Conservation (phyloP, 2,329 filamentous ascomycete species). For the Trichoderma sp. region DNA sequence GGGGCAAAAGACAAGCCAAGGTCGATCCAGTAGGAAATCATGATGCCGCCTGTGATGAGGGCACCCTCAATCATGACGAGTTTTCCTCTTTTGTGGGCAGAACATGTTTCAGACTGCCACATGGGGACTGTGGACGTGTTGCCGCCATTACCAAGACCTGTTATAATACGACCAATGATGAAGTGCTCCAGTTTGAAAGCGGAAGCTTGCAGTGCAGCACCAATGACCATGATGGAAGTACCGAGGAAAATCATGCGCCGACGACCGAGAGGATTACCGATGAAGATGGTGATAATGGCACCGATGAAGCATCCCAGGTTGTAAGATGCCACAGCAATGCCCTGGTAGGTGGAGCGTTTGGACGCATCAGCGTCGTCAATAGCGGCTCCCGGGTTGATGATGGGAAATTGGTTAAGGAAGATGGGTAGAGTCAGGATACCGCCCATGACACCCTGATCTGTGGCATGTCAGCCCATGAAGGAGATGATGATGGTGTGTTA, state of each 20-base stretch:
- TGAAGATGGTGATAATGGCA: slow-evolving; percentile 63
- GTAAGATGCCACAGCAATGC: slow-evolving; percentile 55
- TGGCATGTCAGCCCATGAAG: background rate
- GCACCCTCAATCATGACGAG: slow-evolving; percentile 60
- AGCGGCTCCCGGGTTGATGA: slow-evolving; percentile 41
- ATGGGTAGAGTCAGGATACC: slow-evolving; percentile 66
- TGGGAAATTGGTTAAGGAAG: slow-evolving; percentile 58
- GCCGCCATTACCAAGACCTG: slow-evolving; percentile 56
- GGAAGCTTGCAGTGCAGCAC: slow-evolving; percentile 56
- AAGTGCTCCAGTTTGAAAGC: slow-evolving; percentile 54
- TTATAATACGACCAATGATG: slow-evolving; percentile 57
- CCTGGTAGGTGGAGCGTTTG: slow-evolving; percentile 50
- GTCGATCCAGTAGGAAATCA: slow-evolving; percentile 60
- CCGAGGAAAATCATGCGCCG: slow-evolving; percentile 59
- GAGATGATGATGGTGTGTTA: background rate
- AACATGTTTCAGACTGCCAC: slow-evolving; percentile 60
- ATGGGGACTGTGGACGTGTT: slow-evolving; percentile 57
- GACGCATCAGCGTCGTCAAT: slow-evolving; percentile 38
- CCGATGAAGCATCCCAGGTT: slow-evolving; percentile 62
- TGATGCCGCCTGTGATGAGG: slow-evolving; percentile 56
- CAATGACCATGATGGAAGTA: slow-evolving; percentile 55
- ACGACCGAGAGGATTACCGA: slow-evolving; percentile 61
- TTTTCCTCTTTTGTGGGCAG: slow-evolving; percentile 56
- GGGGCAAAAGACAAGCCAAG: slow-evolving; percentile 53
- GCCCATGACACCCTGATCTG: slow-evolving; percentile 75